These are phyloP conservation scores for Prunus mira DNA, from an alignment of 306 rosid species.

Conservation along the genomic window DNA sequence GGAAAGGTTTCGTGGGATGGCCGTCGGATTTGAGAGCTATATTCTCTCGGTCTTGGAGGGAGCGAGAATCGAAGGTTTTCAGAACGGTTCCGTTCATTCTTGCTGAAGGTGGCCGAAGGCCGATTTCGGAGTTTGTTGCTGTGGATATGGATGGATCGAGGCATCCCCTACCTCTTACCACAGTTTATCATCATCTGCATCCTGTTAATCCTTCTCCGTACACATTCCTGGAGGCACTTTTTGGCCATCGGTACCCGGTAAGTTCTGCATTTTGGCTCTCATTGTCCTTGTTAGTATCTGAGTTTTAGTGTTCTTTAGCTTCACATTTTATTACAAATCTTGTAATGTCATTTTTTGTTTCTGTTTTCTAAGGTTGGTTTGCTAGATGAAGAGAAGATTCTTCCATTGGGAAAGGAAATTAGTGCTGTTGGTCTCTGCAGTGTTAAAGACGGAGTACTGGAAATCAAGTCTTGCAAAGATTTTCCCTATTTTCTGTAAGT, in stretches of 20 bases:
- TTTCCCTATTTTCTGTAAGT: conserved; percentile 87
- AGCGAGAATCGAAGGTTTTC: conserved; percentile 53
- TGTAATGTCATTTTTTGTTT: conserved; percentile 9
- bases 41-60: conserved; percentile 61
- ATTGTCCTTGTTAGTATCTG: not conserved
- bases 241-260: conserved; percentile 80
- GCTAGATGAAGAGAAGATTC: conserved; percentile 89
- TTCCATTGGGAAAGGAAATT: conserved; percentile 75
- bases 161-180: conserved; percentile 77
- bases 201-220: conserved; percentile 61
- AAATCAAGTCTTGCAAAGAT: conserved; percentile 76
- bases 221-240: conserved; percentile 73
- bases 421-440: conserved; percentile 78
- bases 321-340: not conserved
- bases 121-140: conserved; percentile 42
- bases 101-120: conserved; percentile 43
- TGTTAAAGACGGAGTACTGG: conserved; percentile 55
- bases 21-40: conserved; percentile 74
- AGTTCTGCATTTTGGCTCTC: conserved; percentile 24
- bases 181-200: conserved; percentile 75
- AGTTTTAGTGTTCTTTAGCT: conserved; percentile 3
- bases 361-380: conserved; percentile 65
- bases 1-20: conserved; percentile 87
- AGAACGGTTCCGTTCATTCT: conserved; percentile 85
- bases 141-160: conserved; percentile 69